Base-by-base conservation (phyloP, 2,329 filamentous ascomycete species). In the Botrytis cinerea region DNA sequence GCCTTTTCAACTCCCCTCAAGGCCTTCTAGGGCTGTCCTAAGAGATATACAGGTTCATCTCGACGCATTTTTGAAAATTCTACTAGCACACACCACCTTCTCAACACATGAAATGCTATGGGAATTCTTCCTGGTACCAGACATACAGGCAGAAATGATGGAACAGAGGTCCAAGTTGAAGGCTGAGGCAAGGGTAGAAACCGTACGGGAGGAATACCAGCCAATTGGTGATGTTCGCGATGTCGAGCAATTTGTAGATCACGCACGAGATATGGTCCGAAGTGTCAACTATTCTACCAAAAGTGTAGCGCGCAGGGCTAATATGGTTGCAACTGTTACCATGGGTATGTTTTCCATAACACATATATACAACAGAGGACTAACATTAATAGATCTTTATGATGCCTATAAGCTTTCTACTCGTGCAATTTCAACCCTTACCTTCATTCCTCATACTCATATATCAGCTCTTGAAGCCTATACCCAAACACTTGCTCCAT, bases 81-180 rank as follows among this genome's bases (percentile, higher is more conserved):
- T 99, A 76, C 87, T 99, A 40, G 87, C 89, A 14, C 96, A 99
- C 80, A 92, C 95, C 5, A 98, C 96, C 0, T 98, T 99, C 80
- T 89, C 94, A 0, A 97, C 93, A 0, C 97, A 99, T 80, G 96
- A 99, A 84, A 94, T 98, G 88, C 87, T 99, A 2, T 99, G 96
- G 97, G 96, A 99, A 79, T 99, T 99, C 83, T 97, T 99, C 83
- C 87, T 99, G 0, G 95, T 99, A 20, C 96, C 96, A 1, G 96
- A 99, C 78, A 89, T 99, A 68, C 93, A 97, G 80, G 88, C 93
- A 0, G 90, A 94, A 32, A 94, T 95, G 89, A 95, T 98, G 87
- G 92, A 93, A 71, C 92, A 97, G 81, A 90, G 96, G 68, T 97
- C 93, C 76, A 90, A 90, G 72, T 89, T 94, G 75, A 99, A 99